Evolutionary conservation across 2,329 filamentous ascomycete genomes (phyloP), one percentile per base, ranked within the genome.

Genomic region (Stylonectria norvegica): DNA sequence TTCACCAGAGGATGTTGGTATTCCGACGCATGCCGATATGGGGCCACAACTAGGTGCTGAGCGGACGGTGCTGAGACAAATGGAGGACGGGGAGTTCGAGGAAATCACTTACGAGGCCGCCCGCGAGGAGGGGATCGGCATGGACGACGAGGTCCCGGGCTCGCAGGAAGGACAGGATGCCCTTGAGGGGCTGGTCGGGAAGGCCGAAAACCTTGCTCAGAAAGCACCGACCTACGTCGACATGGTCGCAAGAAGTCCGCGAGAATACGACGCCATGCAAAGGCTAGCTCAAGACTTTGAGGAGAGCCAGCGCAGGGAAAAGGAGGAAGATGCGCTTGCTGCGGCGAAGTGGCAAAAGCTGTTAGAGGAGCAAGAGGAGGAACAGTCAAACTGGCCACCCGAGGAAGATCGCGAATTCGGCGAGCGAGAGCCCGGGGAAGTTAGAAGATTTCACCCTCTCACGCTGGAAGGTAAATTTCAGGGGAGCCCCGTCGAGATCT

Each of bases 391-490:
- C 49, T 52, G 54, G 42, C 61, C 63, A 17, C 42, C 64, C 14
- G 62, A 66, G 5, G 63, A 59, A 23, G 53, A 57, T 11, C 33
- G 42, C 3, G 49, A 48, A n/a, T 56, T 58, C 23, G 53, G 57
- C 5, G 62, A 68, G 60, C 68, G 43, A 36, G 64, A 50, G 17
- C 15, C 38, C 18, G 58, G 53, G 3, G 57, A 67, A 40, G 40
- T 43, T 17, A 66, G 68, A 6, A 79, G 87, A 14, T 72, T 83
- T 15, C 93, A 97, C 63, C 81, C 83, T 3, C 72, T 88, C 42
- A 95, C 89, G 0, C 62, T 75, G 2, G 72, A 81, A 29, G 89
- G 86, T n/a, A 81, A 83, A 47, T 94, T 85, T 60, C 75, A 79
- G 34, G 88, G 86, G 1, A 75, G 71, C 16, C 86, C 90, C 2